Base-by-base conservation (phyloP, 306 rosid species). In the Fragaria vesca region DNA sequence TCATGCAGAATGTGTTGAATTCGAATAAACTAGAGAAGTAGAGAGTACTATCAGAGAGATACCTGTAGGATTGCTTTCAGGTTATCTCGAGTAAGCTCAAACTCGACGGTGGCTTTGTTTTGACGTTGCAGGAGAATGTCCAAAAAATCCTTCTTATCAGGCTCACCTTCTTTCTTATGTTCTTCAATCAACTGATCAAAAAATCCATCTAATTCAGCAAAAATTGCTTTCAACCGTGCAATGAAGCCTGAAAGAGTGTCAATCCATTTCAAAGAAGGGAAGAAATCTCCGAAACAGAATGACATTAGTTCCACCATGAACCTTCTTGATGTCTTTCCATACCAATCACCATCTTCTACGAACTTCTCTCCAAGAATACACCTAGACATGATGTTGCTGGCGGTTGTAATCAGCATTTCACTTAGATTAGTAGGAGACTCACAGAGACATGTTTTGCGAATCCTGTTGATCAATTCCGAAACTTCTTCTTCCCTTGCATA, bases 281-380 rank as follows among this genome's bases (percentile, higher is more conserved):
- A 32, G 36, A 32, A 32, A 32, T 32, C 36, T 32, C 36, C 36
- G 36, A 32, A 32, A 32, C 36, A 2, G 36, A 32, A 32, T 32
- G 36, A 32, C 36, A 32, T 32, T 32, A 32, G 36, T 32, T 32
- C 36, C 36, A 32, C 36, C 36, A 32, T 32, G 36, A 32, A 32
- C 36, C 36, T 32, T 32, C 36, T 32, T 32, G 36, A 32, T 32
- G 78, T 0, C 12, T 71, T 62, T 12, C 78, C 78, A 50, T 77
- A 75, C 30, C 71, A 10, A 12, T 10, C 12, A 52, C 84, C 72
- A 9, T 74, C 79, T 28, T 54, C 58, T 4, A 28, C 61, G 24
- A 11, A 76, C 42, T 67, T 85, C 3, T 34, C 55, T 57, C 89
- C 91, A 20, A 79, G 83, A 60, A 74, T 75, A 74, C 83, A 81